Evolutionary conservation across 2,329 filamentous ascomycete species (phyloP).

Genomic region (Aspergillus sp.): DNA sequence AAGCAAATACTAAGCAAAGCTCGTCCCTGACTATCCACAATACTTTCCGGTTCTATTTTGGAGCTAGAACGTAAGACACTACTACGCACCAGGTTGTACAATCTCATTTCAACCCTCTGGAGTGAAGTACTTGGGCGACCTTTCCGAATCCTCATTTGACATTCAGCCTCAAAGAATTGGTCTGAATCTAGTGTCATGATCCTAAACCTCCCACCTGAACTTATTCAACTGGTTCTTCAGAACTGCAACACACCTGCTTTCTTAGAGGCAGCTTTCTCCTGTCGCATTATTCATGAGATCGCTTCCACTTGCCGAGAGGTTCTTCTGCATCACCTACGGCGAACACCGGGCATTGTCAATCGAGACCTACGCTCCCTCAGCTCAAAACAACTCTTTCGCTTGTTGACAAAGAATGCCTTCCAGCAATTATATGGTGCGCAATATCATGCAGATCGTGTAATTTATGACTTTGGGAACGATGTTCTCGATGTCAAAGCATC

Average conservation of each 20-base stretch:
- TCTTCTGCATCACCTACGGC: constrained; percentile 39
- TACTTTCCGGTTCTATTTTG: background rate
- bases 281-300: constrained; percentile 38
- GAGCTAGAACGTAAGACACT: background rate
- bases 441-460: constrained; percentile 33
- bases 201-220: constrained; percentile 41
- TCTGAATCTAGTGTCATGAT: constrained; percentile 28
- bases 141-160: background rate
- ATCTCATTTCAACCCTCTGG: background rate
- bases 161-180: background rate
- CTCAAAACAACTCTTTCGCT: constrained; percentile 33
- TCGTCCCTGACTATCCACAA: background rate
- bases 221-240: constrained; percentile 42
- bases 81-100: background rate
- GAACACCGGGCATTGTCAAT: constrained; percentile 34
- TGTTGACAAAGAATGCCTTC: constrained; percentile 34
- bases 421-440: constrained; percentile 41
- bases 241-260: constrained; percentile 38
- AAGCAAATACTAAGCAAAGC: background rate
- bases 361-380: constrained; percentile 19
- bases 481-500: constrained; percentile 39
- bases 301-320: constrained; percentile 39
- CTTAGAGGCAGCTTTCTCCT: constrained; percentile 41
- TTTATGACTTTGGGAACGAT: constrained; percentile 29
- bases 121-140: background rate